Evolutionary conservation across 148 eudicot genomes (phyloP).

Genomic region (Amaranthus hypochondriacus): DNA sequence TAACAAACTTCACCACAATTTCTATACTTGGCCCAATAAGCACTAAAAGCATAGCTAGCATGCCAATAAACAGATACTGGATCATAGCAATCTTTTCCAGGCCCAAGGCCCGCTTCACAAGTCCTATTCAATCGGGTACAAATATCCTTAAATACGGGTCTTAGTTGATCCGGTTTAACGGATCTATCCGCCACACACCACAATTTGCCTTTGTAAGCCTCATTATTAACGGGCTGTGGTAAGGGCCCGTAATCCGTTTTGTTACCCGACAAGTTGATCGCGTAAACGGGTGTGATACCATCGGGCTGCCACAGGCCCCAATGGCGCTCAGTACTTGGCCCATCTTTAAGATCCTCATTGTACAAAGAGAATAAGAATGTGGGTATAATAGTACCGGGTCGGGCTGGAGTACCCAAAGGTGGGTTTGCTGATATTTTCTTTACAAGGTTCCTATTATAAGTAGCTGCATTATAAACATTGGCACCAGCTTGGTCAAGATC

Average conservation of each 20-base stretch:
- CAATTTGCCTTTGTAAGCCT: constrained; percentile 42
- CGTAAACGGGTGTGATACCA: constrained; percentile 38
- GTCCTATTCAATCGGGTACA: constrained; percentile 44
- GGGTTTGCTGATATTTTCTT: constrained; percentile 39
- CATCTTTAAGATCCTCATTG: constrained; percentile 62
- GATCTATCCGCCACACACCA: constrained; percentile 61
- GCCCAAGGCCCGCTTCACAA: constrained; percentile 48
- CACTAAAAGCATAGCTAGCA: constrained; percentile 72
- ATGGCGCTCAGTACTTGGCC: constrained; percentile 70
- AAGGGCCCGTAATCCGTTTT: constrained; percentile 12
- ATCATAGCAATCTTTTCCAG: constrained; percentile 52
- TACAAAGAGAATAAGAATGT: constrained; percentile 67
- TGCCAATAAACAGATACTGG: constrained; percentile 50
- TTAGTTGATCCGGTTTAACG: constrained; percentile 30
- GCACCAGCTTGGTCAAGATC: constrained; percentile 70
- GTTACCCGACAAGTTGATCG: constrained; percentile 42
- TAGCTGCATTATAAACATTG: constrained; percentile 64
- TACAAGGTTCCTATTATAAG: constrained; percentile 66
- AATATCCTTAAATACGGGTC: constrained; percentile 23
- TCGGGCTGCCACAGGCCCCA: constrained; percentile 59
- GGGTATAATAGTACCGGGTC: constrained; percentile 52
- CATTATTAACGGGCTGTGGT: constrained; percentile 33
- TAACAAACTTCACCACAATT: constrained; percentile 45
- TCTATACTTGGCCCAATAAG: constrained; percentile 63
- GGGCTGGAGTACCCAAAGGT: constrained; percentile 71